Conservation (phyloP, 352 stramenopile species). For the Phytophthora pinifolia region DNA sequence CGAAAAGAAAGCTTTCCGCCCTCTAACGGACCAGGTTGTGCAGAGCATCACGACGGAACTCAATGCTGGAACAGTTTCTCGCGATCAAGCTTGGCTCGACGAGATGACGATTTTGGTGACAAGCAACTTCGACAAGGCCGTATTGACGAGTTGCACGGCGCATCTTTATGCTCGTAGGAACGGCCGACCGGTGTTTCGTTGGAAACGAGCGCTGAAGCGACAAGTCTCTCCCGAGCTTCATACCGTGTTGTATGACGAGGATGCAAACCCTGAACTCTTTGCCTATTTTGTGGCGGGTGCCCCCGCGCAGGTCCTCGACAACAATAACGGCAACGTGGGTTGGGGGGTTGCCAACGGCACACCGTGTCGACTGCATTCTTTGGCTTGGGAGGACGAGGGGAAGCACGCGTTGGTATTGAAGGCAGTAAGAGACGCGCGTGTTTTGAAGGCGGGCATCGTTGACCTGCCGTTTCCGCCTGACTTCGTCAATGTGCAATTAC, state of each 20-base stretch:
- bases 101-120: slow-evolving; percentile 16
- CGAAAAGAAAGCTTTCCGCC: slow-evolving; percentile 2
- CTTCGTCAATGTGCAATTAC: slow-evolving; percentile 8
- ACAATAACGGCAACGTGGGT: slow-evolving; percentile 7
- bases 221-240: slow-evolving; percentile 1
- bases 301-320: slow-evolving; percentile 14
- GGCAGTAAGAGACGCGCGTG: background rate
- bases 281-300: slow-evolving; percentile 15
- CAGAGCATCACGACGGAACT: slow-evolving; percentile 1
- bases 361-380: slow-evolving; percentile 12
- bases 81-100: slow-evolving; percentile 10
- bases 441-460: background rate
- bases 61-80: background rate
- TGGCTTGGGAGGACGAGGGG: slow-evolving; percentile 17
- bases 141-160: slow-evolving; percentile 7
- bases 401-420: background rate
- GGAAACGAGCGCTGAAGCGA: slow-evolving; percentile 3
- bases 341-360: slow-evolving; percentile 16
- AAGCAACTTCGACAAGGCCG: slow-evolving; percentile 16
- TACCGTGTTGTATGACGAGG: slow-evolving; percentile 10
- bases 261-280: slow-evolving; percentile 12
- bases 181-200: slow-evolving; percentile 2
- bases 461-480: slow-evolving; percentile 16
- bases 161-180: background rate
- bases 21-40: slow-evolving; percentile 7